A percentile compares a stretch with the other conserved stretches of the same genome.
These are phyloP conservation scores for Purpureocillium takamizusanense DNA, from an alignment of 2,329 filamentous ascomycete species.

Conservation along the genomic window DNA sequence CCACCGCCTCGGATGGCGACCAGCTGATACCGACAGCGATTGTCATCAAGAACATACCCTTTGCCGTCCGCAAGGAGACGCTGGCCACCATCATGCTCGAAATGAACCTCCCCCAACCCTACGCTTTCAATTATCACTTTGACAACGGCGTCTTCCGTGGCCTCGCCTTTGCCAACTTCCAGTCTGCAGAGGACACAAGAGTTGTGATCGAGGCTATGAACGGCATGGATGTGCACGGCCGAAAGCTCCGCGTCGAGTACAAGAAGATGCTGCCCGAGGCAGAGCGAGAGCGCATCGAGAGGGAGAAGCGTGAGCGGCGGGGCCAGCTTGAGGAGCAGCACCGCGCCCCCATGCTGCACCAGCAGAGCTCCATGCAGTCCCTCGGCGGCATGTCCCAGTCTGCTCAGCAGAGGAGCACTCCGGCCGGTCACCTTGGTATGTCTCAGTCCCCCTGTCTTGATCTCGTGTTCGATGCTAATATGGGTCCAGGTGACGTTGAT, in stretches of 20 bases:
- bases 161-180: constrained; percentile 96
- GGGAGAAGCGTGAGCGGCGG: constrained; percentile 91
- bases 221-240: constrained; percentile 87
- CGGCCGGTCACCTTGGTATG: constrained; percentile 33
- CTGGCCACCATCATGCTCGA: constrained; percentile 90
- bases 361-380: constrained; percentile 80
- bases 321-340: constrained; percentile 97
- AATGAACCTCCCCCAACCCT: constrained; percentile 85
- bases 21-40: constrained; percentile 97
- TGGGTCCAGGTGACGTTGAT: constrained; percentile 58
- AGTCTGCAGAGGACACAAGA: constrained; percentile 86
- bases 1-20: constrained; percentile 49
- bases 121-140: constrained; percentile 99
- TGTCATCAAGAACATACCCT: constrained; percentile 99
- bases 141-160: constrained; percentile 96
- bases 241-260: constrained; percentile 93
- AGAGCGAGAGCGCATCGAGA: constrained; percentile 89
- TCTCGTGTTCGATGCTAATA: constrained; percentile 8
- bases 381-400: constrained; percentile 55
- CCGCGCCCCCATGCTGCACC: constrained; percentile 66
- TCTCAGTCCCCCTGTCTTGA: not conserved
- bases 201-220: constrained; percentile 91
- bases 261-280: constrained; percentile 98
- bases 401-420: constrained; percentile 38
- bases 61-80: constrained; percentile 95